A percentile compares a stretch with the other conserved stretches of the same genome.
Conservation (phyloP, 2,329 filamentous ascomycete species). For the Akanthomyces lecanii region DNA sequence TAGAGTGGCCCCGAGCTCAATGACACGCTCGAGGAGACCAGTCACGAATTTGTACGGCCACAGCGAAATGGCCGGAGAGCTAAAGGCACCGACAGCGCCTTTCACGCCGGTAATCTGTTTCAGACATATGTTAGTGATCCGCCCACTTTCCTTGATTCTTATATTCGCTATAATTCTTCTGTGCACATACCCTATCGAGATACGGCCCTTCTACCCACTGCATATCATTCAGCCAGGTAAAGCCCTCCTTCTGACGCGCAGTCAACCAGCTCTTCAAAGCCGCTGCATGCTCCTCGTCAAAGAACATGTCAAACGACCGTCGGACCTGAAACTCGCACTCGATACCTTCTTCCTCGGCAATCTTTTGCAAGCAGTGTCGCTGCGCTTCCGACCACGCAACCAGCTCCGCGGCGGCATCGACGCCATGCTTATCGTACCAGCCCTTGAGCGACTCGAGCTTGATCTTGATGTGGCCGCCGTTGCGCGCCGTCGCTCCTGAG, state of each 20-base stretch:
- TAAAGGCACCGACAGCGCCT: conserved; percentile 6
- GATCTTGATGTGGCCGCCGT: conserved; percentile 27
- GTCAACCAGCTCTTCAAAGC: background rate
- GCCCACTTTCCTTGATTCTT: too few relatives aligned
- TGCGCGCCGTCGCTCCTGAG: conserved; percentile 36
- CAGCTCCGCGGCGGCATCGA: conserved; percentile 22
- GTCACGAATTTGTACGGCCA: conserved; percentile 15
- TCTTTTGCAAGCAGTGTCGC: conserved; percentile 28
- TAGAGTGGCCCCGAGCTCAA: conserved; percentile 4
- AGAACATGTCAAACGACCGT: conserved; percentile 36
- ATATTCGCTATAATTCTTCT: too few relatives aligned
- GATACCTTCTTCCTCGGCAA: conserved; percentile 34
- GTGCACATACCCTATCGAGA: background rate
- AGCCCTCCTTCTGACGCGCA: background rate
- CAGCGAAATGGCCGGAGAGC: conserved; percentile 1
- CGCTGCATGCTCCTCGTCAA: conserved; percentile 25
- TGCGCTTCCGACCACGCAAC: conserved; percentile 23
- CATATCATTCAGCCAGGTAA: background rate
- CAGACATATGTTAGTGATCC: too few relatives aligned
- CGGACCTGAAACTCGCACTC: conserved; percentile 43
- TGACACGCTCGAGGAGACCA: background rate
- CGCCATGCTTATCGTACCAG: conserved; percentile 18
- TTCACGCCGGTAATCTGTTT: conserved; percentile 4
- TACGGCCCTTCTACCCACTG: conserved; percentile 2
- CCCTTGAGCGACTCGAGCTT: background rate